A percentile compares a stretch with the other conserved stretches of the same genome.
Evolutionary conservation across 75 land plant genomes (phyloP).

Genomic region (Sequoiadendron giganteum): DNA sequence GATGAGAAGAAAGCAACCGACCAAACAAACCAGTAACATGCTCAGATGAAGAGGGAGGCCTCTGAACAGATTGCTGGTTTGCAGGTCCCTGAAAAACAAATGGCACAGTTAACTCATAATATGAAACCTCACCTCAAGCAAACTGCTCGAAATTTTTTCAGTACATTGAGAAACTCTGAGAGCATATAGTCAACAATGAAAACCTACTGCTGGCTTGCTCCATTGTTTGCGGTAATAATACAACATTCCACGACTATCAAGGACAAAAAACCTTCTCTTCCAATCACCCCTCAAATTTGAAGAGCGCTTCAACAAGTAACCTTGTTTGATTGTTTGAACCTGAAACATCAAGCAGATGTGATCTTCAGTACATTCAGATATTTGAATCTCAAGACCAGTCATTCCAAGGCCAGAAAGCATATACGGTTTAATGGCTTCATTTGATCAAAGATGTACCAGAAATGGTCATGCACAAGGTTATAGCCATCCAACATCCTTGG

Average conservation of each 20-base stretch:
- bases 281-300: conserved; percentile 91
- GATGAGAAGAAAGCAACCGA: conserved; percentile 53
- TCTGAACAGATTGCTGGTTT: conserved; percentile 24
- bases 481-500: background rate
- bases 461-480: background rate
- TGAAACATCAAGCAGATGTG: conserved; percentile 21
- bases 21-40: conserved; percentile 47
- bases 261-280: conserved; percentile 95
- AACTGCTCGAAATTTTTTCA: background rate
- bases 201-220: conserved; percentile 62
- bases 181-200: background rate
- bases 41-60: conserved; percentile 21
- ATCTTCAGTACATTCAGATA: background rate
- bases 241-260: conserved; percentile 89
- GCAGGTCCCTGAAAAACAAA: conserved; percentile 30
- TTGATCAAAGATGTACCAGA: background rate
- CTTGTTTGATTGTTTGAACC: conserved; percentile 95
- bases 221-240: conserved; percentile 86
- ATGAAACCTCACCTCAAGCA: background rate
- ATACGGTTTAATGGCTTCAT: background rate
- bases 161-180: background rate
- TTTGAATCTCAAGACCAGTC: too few relatives aligned
- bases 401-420: background rate
- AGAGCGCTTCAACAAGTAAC: conserved; percentile 90
- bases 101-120: background rate